Evolutionary conservation across 805 yeast species (phyloP).

Genomic region (Metschnikowia proteae): DNA sequence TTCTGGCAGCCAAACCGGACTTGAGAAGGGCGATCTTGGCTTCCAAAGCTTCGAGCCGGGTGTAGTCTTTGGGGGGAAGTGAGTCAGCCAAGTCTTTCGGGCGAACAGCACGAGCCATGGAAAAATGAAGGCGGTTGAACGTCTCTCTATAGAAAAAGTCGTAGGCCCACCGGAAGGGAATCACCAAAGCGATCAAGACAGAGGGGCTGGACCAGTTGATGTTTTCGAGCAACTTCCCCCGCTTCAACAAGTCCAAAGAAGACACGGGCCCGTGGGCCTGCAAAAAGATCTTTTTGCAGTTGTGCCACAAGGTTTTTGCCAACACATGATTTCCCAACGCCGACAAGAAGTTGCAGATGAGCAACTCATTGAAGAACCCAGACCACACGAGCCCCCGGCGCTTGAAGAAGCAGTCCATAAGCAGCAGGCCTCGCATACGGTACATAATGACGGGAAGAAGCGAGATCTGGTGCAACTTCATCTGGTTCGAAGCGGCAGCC

Average conservation of each 20-base stretch:
- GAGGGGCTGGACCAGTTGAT: conserved; percentile 29
- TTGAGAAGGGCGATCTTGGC: conserved; percentile 9
- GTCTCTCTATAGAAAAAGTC: conserved; percentile 32
- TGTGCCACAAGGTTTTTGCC: conserved; percentile 16
- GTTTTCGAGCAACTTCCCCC: conserved; percentile 15
- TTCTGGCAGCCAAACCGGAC: conserved; percentile 8
- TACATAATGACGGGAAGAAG: conserved; percentile 37
- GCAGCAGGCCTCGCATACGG: conserved; percentile 34
- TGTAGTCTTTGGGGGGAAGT: conserved; percentile 12
- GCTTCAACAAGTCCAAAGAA: not conserved
- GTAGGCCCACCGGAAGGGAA: conserved; percentile 37
- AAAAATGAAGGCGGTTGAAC: conserved; percentile 31
- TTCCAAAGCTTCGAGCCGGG: conserved; percentile 15
- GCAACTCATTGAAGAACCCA: conserved; percentile 30
- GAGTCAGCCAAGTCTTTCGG: conserved; percentile 36
- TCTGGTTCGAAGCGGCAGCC: conserved; percentile 24
- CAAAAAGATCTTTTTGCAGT: conserved; percentile 1
- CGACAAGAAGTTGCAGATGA: conserved; percentile 35
- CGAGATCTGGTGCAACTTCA: conserved; percentile 36
- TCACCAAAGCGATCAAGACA: conserved; percentile 31
- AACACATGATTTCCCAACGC: conserved; percentile 36
- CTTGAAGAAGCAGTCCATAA: conserved; percentile 25
- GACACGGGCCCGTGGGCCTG: not conserved
- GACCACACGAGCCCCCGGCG: conserved; percentile 8
- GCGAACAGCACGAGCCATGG: conserved; percentile 23